phyloP scores from a whole-genome alignment of 768 basidiomycete genomes.

The Ephemerocybe angulata region DNA sequence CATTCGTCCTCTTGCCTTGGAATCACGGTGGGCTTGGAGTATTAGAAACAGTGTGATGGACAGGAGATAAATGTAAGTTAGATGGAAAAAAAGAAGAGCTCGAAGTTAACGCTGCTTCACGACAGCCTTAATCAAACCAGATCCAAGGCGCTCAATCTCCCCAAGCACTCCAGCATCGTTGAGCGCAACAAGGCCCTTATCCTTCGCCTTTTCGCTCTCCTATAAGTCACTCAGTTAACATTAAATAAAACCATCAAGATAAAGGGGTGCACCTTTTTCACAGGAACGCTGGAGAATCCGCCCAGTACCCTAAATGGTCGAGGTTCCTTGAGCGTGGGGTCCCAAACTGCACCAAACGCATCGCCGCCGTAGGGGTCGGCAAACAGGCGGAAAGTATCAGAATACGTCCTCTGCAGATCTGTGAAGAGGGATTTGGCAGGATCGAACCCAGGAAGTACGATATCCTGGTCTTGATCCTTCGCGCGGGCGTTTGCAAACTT shows the following conservation, averaged over 20 bases:
- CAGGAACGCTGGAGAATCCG: slow-evolving; percentile 71
- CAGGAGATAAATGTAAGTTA: too few relatives aligned
- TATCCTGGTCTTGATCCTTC: slow-evolving; percentile 22
- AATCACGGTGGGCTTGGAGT: too few relatives aligned
- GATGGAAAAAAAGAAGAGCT: too few relatives aligned
- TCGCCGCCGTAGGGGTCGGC: slow-evolving; percentile 78
- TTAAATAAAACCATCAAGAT: background rate
- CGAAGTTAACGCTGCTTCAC: slow-evolving; percentile 10
- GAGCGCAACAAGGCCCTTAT: slow-evolving; percentile 59
- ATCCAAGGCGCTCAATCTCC: slow-evolving; percentile 77
- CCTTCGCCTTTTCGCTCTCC: slow-evolving; percentile 43
- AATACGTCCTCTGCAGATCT: slow-evolving; percentile 76
- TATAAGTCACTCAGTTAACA: slow-evolving; percentile 12
- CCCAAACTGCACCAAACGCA: slow-evolving; percentile 82
- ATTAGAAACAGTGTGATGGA: too few relatives aligned
- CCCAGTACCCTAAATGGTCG: slow-evolving; percentile 78
- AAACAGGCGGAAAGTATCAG: slow-evolving; percentile 79
- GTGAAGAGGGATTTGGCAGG: slow-evolving; percentile 63
- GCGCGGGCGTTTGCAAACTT: slow-evolving; percentile 44
- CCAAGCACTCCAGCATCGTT: slow-evolving; percentile 64
- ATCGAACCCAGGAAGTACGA: slow-evolving; percentile 70
- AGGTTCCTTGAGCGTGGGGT: slow-evolving; percentile 59
- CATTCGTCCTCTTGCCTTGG: too few relatives aligned
- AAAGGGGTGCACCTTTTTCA: slow-evolving; percentile 31
- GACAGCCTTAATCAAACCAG: slow-evolving; percentile 58